These are phyloP conservation scores for Alternaria sp. DNA, from an alignment of 2,329 filamentous ascomycete species.

Conservation along the genomic window DNA sequence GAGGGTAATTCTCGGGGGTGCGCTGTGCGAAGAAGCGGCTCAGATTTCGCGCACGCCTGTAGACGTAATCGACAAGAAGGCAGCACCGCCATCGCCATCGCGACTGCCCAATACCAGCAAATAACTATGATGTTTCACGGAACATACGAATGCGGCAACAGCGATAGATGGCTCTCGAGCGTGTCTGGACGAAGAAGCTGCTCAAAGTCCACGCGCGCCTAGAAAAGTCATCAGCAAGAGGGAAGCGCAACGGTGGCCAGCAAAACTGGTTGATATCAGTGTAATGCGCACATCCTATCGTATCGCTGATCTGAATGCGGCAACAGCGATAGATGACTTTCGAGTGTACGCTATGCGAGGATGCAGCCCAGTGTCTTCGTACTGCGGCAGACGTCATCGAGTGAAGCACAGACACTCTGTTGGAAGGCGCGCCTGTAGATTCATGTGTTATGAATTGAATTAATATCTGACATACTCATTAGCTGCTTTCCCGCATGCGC, in stretches of 20 bases:
- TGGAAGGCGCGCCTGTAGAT: neutral
- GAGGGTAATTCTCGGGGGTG: neutral
- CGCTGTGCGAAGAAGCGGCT: neutral
- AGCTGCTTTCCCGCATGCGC: neutral
- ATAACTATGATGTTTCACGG: too few relatives aligned
- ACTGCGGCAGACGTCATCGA: neutral
- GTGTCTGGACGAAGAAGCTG: too few relatives aligned
- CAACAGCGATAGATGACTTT: neutral
- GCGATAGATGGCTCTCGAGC: too few relatives aligned
- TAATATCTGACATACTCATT: neutral
- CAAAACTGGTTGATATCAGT: too few relatives aligned
- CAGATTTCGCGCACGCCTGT: neutral
- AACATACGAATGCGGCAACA: neutral
- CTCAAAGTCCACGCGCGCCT: too few relatives aligned
- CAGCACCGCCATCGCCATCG: neutral
- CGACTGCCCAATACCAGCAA: neutral
- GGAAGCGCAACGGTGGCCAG: too few relatives aligned
- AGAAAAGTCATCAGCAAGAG: too few relatives aligned
- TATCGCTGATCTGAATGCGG: too few relatives aligned
- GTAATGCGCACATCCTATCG: too few relatives aligned
- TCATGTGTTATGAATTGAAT: neutral
- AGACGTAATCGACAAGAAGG: neutral
- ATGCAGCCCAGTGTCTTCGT: neutral
- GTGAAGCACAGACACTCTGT: neutral
- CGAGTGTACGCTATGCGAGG: too few relatives aligned